A percentile compares a stretch with the other conserved stretches of the same genome.
Evolutionary conservation across 192 early-diverging fungal genomes (phyloP).

Genomic region (Piromyces sp.): DNA sequence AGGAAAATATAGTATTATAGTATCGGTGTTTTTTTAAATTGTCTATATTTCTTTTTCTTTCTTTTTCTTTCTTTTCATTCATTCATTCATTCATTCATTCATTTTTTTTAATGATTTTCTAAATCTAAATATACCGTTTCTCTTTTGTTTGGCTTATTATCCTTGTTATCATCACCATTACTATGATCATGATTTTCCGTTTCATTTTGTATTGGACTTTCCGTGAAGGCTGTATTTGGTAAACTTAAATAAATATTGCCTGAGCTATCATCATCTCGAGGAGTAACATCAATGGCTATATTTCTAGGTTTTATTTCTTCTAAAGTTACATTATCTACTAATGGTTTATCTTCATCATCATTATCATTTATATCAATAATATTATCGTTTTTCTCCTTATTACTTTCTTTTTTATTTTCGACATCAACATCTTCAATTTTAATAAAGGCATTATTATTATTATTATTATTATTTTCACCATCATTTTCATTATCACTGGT

Average conservation of each 20-base stretch:
- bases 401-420: not conserved
- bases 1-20: too few relatives aligned
- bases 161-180: not conserved
- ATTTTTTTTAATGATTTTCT: too few relatives aligned
- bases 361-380: not conserved
- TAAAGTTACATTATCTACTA: not conserved
- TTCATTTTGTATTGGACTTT: not conserved
- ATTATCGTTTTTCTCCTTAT: not conserved
- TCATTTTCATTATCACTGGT: too few relatives aligned
- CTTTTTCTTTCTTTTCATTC: too few relatives aligned
- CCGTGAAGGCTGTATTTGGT: not conserved
- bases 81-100: too few relatives aligned
- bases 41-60: too few relatives aligned
- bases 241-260: not conserved
- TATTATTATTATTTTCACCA: too few relatives aligned
- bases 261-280: too few relatives aligned
- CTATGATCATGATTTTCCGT: not conserved
- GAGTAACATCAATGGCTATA: not conserved
- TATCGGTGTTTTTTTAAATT: too few relatives aligned
- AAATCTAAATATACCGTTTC: not conserved
- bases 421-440: not conserved
- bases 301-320: not conserved
- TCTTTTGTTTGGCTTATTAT: not conserved
- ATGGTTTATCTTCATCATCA: not conserved
- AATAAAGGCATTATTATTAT: not conserved